Conservation (phyloP, 371 early-diverging fungal species). For the Zancudomyces culisetae region DNA sequence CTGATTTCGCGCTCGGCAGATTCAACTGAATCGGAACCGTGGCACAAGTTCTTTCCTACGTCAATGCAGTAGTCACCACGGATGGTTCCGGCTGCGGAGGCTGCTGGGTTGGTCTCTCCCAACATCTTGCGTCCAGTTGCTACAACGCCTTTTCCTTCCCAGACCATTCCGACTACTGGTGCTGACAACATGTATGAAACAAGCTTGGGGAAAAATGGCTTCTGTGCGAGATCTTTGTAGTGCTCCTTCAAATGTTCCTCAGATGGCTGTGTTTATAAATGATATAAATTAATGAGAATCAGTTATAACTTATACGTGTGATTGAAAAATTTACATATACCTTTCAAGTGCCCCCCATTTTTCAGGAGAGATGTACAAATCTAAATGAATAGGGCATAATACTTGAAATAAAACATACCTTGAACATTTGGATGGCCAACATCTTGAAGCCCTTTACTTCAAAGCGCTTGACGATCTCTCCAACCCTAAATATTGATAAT, state of each 20-base stretch:
- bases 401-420: constrained; percentile 10
- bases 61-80: constrained; percentile 96
- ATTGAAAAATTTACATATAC: too few species aligned
- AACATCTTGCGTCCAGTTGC: constrained; percentile 90
- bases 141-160: constrained; percentile 93
- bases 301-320: too few species aligned
- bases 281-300: too few species aligned
- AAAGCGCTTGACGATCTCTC: constrained; percentile 90
- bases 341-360: too few species aligned
- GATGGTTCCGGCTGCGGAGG: constrained; percentile 95
- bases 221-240: constrained; percentile 82
- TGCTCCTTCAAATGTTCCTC: constrained; percentile 77
- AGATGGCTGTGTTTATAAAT: constrained; percentile 34
- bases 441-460: constrained; percentile 71
- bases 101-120: constrained; percentile 87
- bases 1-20: constrained; percentile 92
- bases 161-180: constrained; percentile 70
- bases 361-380: too few species aligned
- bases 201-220: constrained; percentile 92
- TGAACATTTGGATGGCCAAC: constrained; percentile 60
- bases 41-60: constrained; percentile 91
- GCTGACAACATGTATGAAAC: constrained; percentile 61
- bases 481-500: constrained; percentile 32
- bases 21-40: constrained; percentile 97
- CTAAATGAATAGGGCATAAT: too few species aligned